Percentiles rank a stretch among this genome's conserved stretches.
phyloP scores from a whole-genome alignment of 1,284 basidiomycete species.

The Malassezia arunalokei region DNA sequence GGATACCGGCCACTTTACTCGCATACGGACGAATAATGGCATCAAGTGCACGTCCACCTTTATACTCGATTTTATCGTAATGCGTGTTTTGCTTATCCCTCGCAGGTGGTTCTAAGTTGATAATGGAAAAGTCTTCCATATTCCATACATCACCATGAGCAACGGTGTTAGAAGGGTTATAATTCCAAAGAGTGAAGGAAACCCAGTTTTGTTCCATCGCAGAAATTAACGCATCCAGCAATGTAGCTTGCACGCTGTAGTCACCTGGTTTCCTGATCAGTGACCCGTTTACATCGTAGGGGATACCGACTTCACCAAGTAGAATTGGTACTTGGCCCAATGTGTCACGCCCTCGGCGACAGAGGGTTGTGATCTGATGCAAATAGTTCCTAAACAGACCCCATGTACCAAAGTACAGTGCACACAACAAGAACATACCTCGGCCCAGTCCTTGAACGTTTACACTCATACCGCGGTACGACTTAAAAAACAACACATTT shows the following conservation, averaged over 20 bases:
- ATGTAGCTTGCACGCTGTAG: constrained; percentile 51
- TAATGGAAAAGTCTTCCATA: constrained; percentile 56
- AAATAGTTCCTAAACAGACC: constrained; percentile 29
- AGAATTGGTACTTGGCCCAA: constrained; percentile 32
- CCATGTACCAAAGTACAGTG: constrained; percentile 32
- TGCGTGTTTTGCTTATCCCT: constrained; percentile 23
- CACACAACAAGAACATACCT: constrained; percentile 31
- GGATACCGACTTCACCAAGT: constrained; percentile 41
- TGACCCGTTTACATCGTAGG: constrained; percentile 37
- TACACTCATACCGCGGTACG: constrained; percentile 29
- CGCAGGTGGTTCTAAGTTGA: constrained; percentile 60
- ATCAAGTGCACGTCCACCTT: constrained; percentile 64
- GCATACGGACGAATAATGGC: constrained; percentile 51
- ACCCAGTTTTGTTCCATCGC: constrained; percentile 41
- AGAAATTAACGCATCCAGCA: constrained; percentile 44
- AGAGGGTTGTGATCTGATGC: constrained; percentile 23
- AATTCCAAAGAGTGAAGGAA: constrained; percentile 64
- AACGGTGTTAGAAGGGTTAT: constrained; percentile 77
- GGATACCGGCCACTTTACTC: constrained; percentile 43
- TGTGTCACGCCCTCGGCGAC: constrained; percentile 18
- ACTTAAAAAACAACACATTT: constrained; percentile 41
- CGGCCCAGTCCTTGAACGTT: constrained; percentile 41
- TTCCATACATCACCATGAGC: constrained; percentile 79
- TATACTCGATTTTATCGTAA: constrained; percentile 56
- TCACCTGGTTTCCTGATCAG: constrained; percentile 51